These are phyloP conservation scores for Porogramme epimiltina DNA, from an alignment of 1,284 basidiomycete species.

Conservation along the genomic window DNA sequence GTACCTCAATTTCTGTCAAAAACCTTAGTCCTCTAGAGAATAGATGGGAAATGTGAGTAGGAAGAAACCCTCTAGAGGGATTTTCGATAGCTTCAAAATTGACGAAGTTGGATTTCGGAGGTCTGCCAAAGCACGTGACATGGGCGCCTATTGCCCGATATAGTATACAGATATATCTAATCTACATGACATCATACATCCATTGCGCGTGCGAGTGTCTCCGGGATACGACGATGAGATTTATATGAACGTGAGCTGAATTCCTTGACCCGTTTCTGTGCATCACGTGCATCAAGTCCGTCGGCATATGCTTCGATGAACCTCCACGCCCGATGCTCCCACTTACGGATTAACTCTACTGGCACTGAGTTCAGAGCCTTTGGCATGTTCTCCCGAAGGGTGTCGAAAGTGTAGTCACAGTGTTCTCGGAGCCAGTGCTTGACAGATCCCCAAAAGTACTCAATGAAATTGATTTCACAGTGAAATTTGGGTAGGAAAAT, in stretches of 20 bases:
- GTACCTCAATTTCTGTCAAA: too few species aligned
- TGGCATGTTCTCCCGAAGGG: constrained; percentile 24
- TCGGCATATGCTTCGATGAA: constrained; percentile 30
- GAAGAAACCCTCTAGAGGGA: too few species aligned
- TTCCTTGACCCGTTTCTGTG: constrained; percentile 24
- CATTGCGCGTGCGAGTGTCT: constrained; percentile 17
- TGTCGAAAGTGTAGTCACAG: constrained; percentile 29
- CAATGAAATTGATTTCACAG: constrained; percentile 30
- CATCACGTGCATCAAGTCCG: constrained; percentile 26
- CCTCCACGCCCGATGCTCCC: constrained; percentile 25
- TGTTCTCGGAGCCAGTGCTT: constrained; percentile 28
- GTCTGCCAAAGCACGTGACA: constrained; percentile 3
- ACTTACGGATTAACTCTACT: constrained; percentile 27
- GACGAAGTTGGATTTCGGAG: background rate
- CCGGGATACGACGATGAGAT: constrained; percentile 28
- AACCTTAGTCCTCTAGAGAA: too few species aligned
- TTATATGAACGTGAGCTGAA: constrained; percentile 27
- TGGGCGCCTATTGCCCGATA: constrained; percentile 1
- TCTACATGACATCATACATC: constrained; percentile 7
- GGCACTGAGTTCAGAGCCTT: constrained; percentile 23
- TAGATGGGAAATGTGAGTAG: too few species aligned
- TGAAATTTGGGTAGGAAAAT: constrained; percentile 25
- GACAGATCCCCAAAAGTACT: constrained; percentile 34
- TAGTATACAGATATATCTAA: too few species aligned
- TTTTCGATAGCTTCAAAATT: too few species aligned